Conservation (phyloP, 305 asterid species). For the Solanum hybrid region DNA sequence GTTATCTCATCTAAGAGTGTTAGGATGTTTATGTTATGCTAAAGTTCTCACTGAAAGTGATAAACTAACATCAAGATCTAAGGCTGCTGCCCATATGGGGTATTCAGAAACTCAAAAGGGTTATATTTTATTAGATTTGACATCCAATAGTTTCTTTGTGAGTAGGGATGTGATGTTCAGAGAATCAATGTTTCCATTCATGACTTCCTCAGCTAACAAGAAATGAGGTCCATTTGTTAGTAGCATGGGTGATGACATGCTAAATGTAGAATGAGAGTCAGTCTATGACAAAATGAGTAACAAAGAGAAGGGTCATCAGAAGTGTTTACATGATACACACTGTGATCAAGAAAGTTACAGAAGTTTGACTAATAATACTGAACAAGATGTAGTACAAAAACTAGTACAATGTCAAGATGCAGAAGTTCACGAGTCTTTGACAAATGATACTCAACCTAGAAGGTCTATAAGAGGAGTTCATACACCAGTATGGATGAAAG, state of each 20-base stretch:
- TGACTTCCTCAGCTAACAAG: not conserved
- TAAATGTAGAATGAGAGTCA: not conserved
- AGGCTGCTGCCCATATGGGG: not conserved
- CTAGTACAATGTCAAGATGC: no score
- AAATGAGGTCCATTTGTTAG: not conserved
- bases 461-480: no score
- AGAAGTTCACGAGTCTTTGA: no score
- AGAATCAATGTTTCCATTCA: not conserved
- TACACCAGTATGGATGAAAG: no score
- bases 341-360: no score
- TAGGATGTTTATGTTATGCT: no score
- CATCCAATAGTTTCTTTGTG: not conserved
- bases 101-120: not conserved
- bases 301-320: not conserved
- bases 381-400: no score
- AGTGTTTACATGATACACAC: rapidly evolving
- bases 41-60: not conserved
- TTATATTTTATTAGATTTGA: not conserved
- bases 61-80: not conserved
- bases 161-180: not conserved
- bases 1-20: no score
- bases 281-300: no score
- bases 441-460: no score
- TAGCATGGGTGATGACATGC: no score
- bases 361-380: no score